Evolutionary conservation across 345 rosid species (phyloP).

Genomic region (thale cress (Arabidopsis thaliana)): TAIR10.1 NC_003075.7:7978001-7978500

Average conservation of each 20-base stretch:
- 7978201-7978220: conserved; percentile 17
- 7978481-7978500: conserved; percentile 7
- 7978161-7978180: conserved; percentile 26
- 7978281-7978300: conserved; percentile 17
- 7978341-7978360: conserved; percentile 8
- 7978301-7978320: conserved; percentile 16
- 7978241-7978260: conserved; percentile 18
- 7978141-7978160: neutral
- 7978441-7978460: conserved; percentile 18
- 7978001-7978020: conserved; percentile 29
- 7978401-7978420: conserved; percentile 22
- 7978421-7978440: conserved; percentile 18
- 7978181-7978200: conserved; percentile 29
- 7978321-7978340: conserved; percentile 20
- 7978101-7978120: conserved; percentile 11
- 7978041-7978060: conserved; percentile 43
- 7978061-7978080: conserved; percentile 43
- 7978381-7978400: neutral
- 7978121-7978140: conserved; percentile 9
- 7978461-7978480: conserved; percentile 9
- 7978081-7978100: conserved; percentile 32
- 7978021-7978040: conserved; percentile 34
- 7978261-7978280: conserved; percentile 16
- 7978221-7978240: conserved; percentile 1
- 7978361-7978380: conserved; percentile 10